Evolutionary conservation across 495 filamentous ascomycete species (phyloP).

Genomic region (Xylaria flabelliformis): DNA sequence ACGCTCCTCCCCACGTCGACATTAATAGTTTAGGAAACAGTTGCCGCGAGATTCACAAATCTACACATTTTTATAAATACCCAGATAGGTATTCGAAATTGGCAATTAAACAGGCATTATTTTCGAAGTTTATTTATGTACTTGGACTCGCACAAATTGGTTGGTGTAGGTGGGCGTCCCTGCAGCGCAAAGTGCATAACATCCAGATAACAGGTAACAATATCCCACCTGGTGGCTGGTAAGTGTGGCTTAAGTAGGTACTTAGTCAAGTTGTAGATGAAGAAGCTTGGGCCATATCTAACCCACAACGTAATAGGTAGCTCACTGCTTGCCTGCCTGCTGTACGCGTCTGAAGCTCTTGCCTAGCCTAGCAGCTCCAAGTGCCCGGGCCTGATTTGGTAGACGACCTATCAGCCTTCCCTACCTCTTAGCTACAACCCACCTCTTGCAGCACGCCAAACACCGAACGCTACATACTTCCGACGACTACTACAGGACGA

Average conservation of each 20-base stretch:
- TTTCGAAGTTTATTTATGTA: not conserved
- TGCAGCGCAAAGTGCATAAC: not conserved
- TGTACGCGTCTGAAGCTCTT: slow-evolving; percentile 34
- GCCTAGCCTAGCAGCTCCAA: slow-evolving; percentile 23
- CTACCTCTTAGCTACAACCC: slow-evolving; percentile 10
- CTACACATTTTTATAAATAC: not conserved
- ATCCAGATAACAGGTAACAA: not conserved
- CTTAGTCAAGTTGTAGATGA: too few relatives aligned
- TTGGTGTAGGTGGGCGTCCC: not conserved
- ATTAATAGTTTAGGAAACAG: not conserved
- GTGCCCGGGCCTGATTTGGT: slow-evolving; percentile 14
- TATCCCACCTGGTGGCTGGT: not conserved
- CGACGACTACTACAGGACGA: slow-evolving; percentile 1
- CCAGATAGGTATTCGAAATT: not conserved
- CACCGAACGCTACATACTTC: not conserved
- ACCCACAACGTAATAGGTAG: not conserved
- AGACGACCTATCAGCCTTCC: slow-evolving; percentile 14
- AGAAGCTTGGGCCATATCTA: slow-evolving; percentile 6
- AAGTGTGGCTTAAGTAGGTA: not conserved
- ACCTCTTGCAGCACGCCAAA: not conserved
- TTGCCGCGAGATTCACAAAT: not conserved
- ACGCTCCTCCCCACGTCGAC: not conserved
- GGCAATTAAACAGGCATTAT: not conserved
- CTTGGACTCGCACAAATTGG: not conserved
- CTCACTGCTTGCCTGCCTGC: not conserved